Evolutionary conservation across 2,329 filamentous ascomycete genomes (phyloP), one percentile per base, ranked within the genome.

Genomic region (Aspergillus ibericus): DNA sequence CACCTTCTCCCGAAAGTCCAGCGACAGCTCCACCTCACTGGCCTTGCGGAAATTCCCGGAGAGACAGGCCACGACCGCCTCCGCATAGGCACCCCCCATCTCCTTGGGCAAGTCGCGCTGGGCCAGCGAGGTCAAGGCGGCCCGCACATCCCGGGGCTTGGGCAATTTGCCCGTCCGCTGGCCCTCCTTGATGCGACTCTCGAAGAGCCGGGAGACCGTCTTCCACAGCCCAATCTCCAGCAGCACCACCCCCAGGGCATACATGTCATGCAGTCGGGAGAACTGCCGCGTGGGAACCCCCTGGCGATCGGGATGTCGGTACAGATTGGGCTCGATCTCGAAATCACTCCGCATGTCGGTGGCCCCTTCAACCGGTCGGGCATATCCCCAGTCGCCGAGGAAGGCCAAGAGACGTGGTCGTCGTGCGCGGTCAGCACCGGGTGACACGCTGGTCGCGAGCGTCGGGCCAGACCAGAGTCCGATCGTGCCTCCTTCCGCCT

Each of bases 161-260:
- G 68, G 66, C 7, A 67, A 48, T 34, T 59, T 60, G n/a, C 67
- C 64, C 13, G 40, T 67, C n/a, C 47, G 60, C 53, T 66, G 38
- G 9, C 62, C 63, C 12, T 70, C 64, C 18, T 63, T 56, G 27
- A 68, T 69, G n/a, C 62, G 60, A 8, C 55, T 55, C 34, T 67
- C 64, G 40, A 72, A 68, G 9, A 74, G 53, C 25, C 67, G 61
- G 15, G 63, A 71, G 12, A 70, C 44, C 1, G 70, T 71, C 53
- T 64, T 65, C 70, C 70, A 73, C 12, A 72, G 44, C 1, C 71
- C 73, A 38, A 78, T 75, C 61, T 77, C 76, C 0, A 78, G 62
- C 8, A 78, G 63, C 0, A 77, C 67, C 6, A 77, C 74, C 3
- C 75, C 75, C 10, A 77, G 60, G 2, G 74, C 66, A 57, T 77